These are phyloP conservation scores for Ceratocystis lukuohia DNA, from an alignment of 2,329 filamentous ascomycete species.

Conservation along the genomic window DNA sequence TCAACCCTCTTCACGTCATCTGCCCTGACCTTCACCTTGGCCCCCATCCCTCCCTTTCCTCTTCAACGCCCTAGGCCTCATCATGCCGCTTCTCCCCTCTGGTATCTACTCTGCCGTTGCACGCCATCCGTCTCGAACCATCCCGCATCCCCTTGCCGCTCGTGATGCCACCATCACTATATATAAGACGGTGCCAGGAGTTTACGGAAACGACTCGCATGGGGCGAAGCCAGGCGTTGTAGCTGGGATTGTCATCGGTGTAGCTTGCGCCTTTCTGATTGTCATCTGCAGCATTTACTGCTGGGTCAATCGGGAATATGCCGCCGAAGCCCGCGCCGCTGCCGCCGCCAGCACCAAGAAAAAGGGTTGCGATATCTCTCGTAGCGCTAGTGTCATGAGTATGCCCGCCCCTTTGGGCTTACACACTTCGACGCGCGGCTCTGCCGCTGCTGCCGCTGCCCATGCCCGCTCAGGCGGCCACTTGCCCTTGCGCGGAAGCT, in stretches of 20 bases:
- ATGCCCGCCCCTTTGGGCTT: slow-evolving; percentile 7
- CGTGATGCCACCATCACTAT: slow-evolving; percentile 19
- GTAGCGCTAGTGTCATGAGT: slow-evolving; percentile 13
- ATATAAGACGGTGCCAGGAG: slow-evolving; percentile 21
- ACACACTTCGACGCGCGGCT: background rate
- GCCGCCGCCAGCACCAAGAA: background rate
- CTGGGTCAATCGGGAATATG: slow-evolving; percentile 17
- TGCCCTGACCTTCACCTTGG: background rate
- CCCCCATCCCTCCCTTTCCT: background rate
- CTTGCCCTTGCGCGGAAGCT: background rate
- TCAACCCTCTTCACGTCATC: background rate
- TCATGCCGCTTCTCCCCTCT: slow-evolving; percentile 24
- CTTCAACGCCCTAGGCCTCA: slow-evolving; percentile 26
- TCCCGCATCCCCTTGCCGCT: slow-evolving; percentile 27
- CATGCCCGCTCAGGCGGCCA: slow-evolving; percentile 12
- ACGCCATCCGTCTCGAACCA: slow-evolving; percentile 22
- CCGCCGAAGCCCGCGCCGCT: slow-evolving; percentile 4
- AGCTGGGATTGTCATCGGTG: slow-evolving; percentile 16
- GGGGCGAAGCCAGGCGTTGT: slow-evolving; percentile 14
- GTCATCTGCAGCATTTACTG: slow-evolving; percentile 19
- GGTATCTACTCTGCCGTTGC: background rate
- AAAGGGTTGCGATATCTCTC: background rate
- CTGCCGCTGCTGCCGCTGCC: background rate
- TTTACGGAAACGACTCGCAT: slow-evolving; percentile 16
- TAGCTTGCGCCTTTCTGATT: slow-evolving; percentile 15